phyloP scores from a whole-genome alignment of 2,329 filamentous ascomycete genomes.

The Ascochyta clinopodiicola region DNA sequence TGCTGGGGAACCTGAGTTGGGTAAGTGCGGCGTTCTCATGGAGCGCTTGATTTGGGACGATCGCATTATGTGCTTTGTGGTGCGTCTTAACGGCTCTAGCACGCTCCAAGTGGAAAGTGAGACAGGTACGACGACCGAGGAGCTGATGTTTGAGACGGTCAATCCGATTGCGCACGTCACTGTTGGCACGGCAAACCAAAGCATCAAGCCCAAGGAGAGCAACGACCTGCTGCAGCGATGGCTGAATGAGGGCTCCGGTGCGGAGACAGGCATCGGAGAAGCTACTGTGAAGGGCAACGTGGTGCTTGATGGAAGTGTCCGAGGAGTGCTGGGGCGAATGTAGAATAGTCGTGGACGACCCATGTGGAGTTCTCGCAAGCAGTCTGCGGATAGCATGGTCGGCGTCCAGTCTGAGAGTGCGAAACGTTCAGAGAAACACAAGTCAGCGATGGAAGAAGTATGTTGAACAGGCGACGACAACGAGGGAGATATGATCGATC shows the following conservation, averaged over 20 bases:
- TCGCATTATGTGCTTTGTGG: slow-evolving; percentile 89
- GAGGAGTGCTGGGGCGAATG: slow-evolving; percentile 48
- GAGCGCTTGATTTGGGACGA: slow-evolving; percentile 80
- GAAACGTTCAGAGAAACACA: not conserved
- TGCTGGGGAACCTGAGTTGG: slow-evolving; percentile 61
- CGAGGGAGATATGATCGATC: not conserved
- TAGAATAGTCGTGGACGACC: slow-evolving; percentile 13
- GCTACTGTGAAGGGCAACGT: slow-evolving; percentile 60
- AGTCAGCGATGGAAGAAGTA: not conserved
- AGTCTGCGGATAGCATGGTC: not conserved
- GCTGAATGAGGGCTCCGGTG: slow-evolving; percentile 66
- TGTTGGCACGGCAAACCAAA: slow-evolving; percentile 75
- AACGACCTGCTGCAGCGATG: slow-evolving; percentile 82
- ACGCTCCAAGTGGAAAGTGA: slow-evolving; percentile 27
- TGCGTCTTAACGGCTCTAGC: slow-evolving; percentile 58
- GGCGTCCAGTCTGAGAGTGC: not conserved
- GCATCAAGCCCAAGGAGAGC: slow-evolving; percentile 91
- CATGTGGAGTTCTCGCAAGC: not conserved
- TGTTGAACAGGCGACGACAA: not conserved
- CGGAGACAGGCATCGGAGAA: slow-evolving; percentile 62
- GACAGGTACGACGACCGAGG: slow-evolving; percentile 52
- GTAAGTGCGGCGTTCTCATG: slow-evolving; percentile 67
- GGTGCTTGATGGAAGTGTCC: slow-evolving; percentile 63
- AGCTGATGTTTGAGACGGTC: slow-evolving; percentile 63
- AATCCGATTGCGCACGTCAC: slow-evolving; percentile 89